These are phyloP conservation scores for Penicillium atrosanguineum DNA, from an alignment of 495 filamentous ascomycete genomes.

Conservation along the genomic window DNA sequence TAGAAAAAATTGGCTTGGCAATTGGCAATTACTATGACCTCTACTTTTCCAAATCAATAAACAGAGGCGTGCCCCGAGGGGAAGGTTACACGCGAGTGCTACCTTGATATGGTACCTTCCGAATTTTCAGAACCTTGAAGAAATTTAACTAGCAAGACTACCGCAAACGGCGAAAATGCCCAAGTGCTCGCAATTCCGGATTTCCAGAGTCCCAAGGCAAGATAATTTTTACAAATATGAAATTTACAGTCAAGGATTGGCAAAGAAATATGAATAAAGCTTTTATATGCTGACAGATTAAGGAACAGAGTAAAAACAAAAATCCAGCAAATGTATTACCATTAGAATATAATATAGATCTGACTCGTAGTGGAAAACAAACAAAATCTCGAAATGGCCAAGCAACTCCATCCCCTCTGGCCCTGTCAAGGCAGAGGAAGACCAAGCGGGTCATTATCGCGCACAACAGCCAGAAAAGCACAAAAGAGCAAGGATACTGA, in stretches of 20 bases:
- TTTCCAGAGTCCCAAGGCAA: neutral
- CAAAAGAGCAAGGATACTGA: constrained; percentile 10
- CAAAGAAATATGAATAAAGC: neutral
- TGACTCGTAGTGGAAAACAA: constrained; percentile 13
- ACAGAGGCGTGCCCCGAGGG: no score
- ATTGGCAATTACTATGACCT: no score
- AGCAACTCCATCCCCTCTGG: constrained; percentile 16
- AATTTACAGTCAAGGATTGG: neutral
- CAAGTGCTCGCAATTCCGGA: neutral
- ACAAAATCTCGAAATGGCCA: constrained; percentile 29
- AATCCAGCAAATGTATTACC: constrained; percentile 21
- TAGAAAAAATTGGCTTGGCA: no score
- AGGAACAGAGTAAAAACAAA: neutral
- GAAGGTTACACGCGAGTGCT: no score
- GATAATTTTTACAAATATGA: neutral
- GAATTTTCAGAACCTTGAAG: neutral
- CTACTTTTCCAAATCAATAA: no score
- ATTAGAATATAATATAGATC: constrained; percentile 20
- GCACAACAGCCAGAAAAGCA: constrained; percentile 6
- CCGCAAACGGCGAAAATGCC: neutral
- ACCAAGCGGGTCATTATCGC: constrained; percentile 16
- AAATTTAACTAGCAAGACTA: neutral
- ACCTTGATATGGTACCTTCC: neutral
- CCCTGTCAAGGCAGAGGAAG: constrained; percentile 6
- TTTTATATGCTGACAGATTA: neutral